Evolutionary conservation across 2,329 filamentous ascomycete genomes (phyloP), one percentile per base, ranked within the genome.

Genomic region (Metarhizium humberi): DNA sequence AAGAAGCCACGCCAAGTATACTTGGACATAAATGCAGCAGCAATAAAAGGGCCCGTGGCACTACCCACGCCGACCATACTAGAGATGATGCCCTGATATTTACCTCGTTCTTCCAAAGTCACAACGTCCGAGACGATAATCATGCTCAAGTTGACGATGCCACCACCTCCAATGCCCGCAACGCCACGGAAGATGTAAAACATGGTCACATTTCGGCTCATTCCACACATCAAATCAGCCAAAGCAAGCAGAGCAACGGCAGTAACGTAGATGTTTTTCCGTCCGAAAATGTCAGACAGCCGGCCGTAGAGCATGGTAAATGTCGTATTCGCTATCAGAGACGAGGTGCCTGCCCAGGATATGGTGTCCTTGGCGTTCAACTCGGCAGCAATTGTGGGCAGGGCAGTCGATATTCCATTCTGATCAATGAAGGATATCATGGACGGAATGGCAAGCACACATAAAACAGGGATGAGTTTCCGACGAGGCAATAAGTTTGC

Each of bases 251-350:
- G 65, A 0, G 71, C 70, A 7, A 84, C 66, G 2, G 79, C 78
- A 1, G 71, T 73, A 3, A 86, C 63, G 52, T 81, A 79, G 6
- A 86, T 73, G 7, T 75, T 72, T 64, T 85, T 85, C 18, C 82
- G 75, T 20, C 81, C 81, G 52, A 84, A 76, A 1, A 85, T 78
- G 64, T 85, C 81, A 0, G 81, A 84, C 3, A 85, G 61, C 3
- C 81, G 75, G 20, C 83, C 82, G 63, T 86, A 86, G 0, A 87
- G 73, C 57, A 85, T 80, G 59, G 84, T 82, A 59, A 86, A 86
- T 38, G 80, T 78, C 0, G 84, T 85, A 56, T 79, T 80, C 34
- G 78, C 78, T 49, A 82, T 76, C 48, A 82, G 65, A 3, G 74
- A 73, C 8, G 77, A 75, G 0, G 77, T 80, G 6, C 77, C 78